phyloP scores from a whole-genome alignment of 106 monocot species.

The Dendrobium chrysotoxum region DNA sequence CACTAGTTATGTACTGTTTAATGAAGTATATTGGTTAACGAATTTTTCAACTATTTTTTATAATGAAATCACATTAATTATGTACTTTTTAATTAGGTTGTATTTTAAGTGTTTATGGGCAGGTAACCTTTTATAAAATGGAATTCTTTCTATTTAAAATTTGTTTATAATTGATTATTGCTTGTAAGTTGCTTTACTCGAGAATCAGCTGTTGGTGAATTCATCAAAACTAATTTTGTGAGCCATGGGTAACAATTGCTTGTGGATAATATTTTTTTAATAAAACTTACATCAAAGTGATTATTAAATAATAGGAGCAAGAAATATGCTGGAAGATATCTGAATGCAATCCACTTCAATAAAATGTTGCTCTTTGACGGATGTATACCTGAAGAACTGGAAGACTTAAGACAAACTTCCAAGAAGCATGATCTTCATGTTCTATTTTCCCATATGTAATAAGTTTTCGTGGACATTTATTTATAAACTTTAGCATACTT shows the following conservation, averaged over 20 bases:
- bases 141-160: background rate
- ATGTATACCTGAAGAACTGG: background rate
- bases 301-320: conserved; percentile 1
- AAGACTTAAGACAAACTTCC: background rate
- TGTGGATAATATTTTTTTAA: background rate
- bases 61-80: background rate
- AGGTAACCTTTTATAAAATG: background rate
- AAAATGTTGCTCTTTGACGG: background rate
- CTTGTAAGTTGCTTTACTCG: background rate
- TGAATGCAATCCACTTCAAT: background rate
- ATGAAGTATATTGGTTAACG: background rate
- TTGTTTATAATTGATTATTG: background rate
- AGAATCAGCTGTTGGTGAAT: background rate
- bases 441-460: background rate
- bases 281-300: background rate
- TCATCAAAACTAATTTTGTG: background rate
- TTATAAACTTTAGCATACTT: background rate
- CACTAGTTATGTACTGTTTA: background rate
- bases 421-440: background rate
- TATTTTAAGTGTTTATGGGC: background rate
- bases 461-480: background rate
- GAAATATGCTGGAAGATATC: background rate
- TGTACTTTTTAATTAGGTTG: background rate
- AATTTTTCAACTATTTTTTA: background rate
- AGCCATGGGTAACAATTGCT: too few relatives aligned